Evolutionary conservation across 441 rosid species (phyloP).

Genomic region (Adansonia rubrostipa): DNA sequence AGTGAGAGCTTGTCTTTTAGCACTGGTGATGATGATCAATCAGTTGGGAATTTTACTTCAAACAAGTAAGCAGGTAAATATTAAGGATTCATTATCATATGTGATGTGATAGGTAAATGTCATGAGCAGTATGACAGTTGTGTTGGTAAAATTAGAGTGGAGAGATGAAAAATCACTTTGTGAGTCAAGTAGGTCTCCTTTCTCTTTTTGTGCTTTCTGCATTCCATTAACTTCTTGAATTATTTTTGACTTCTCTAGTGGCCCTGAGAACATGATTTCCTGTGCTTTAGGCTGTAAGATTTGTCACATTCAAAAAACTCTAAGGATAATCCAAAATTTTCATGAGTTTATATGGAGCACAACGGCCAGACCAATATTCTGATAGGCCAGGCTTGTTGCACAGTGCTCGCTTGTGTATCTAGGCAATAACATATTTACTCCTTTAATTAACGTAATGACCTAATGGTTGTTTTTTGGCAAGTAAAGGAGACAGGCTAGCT

Average conservation of each 20-base stretch:
- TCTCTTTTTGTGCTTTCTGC: background rate
- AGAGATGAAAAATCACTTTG: slow-evolving; percentile 8
- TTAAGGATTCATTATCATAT: slow-evolving; percentile 8
- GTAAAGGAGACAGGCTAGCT: background rate
- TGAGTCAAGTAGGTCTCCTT: background rate
- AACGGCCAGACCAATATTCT: background rate
- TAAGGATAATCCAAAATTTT: background rate
- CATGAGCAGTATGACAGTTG: background rate
- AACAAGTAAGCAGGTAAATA: slow-evolving; percentile 94
- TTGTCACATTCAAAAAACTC: background rate
- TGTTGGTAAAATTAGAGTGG: slow-evolving; percentile 16
- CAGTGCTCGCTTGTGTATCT: background rate
- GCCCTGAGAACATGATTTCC: background rate
- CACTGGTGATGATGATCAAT: slow-evolving; percentile 74
- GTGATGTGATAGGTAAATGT: background rate
- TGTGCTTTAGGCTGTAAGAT: background rate
- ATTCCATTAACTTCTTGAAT: background rate
- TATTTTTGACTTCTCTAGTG: background rate
- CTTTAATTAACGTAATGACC: background rate
- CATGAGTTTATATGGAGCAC: background rate
- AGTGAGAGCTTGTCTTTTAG: slow-evolving; percentile 90
- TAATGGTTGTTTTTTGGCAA: background rate
- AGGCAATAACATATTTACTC: background rate
- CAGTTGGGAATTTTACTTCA: slow-evolving; percentile 84
- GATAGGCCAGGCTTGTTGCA: slow-evolving; percentile 1